Conservation (phyloP, 495 filamentous ascomycete genomes). For the Podospora pseudoanserina region DNA sequence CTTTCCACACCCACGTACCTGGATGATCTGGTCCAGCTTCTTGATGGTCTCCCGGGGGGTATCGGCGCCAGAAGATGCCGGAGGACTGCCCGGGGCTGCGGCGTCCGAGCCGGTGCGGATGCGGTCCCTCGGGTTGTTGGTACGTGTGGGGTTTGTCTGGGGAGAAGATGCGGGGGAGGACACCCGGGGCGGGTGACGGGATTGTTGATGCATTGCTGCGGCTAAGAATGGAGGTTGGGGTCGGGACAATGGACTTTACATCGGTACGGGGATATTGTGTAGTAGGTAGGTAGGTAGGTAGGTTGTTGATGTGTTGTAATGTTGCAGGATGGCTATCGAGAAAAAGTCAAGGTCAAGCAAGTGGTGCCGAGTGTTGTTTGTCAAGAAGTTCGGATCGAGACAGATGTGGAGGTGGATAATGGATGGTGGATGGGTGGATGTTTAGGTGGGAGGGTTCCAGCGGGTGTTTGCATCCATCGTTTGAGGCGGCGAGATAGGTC, state of each 20-base stretch:
- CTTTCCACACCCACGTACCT: constrained; percentile 52
- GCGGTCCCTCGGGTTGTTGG: constrained; percentile 67
- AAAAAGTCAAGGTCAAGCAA: not conserved
- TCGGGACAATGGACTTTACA: constrained; percentile 20
- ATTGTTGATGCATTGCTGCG: constrained; percentile 75
- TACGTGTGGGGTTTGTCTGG: constrained; percentile 63
- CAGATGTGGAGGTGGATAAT: not conserved
- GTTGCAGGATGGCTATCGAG: not conserved
- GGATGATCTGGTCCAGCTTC: constrained; percentile 86
- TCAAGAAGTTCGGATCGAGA: not conserved
- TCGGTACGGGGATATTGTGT: constrained; percentile 17
- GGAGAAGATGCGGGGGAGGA: constrained; percentile 64
- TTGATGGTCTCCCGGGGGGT: constrained; percentile 57
- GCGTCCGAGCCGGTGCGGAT: constrained; percentile 37
- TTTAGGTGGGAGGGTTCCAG: constrained; percentile 18
- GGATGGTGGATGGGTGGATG: not conserved
- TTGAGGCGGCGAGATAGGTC: constrained; percentile 15
- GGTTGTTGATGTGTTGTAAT: not conserved
- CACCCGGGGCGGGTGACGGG: constrained; percentile 62
- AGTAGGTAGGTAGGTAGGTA: not conserved
- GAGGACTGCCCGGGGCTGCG: constrained; percentile 37
- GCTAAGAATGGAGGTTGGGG: constrained; percentile 14
- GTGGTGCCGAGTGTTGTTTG: not conserved
- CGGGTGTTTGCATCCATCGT: constrained; percentile 32
- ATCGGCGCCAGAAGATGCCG: constrained; percentile 38